Conservation (phyloP, 2,329 filamentous ascomycete genomes). For the Fusarium sp. region DNA sequence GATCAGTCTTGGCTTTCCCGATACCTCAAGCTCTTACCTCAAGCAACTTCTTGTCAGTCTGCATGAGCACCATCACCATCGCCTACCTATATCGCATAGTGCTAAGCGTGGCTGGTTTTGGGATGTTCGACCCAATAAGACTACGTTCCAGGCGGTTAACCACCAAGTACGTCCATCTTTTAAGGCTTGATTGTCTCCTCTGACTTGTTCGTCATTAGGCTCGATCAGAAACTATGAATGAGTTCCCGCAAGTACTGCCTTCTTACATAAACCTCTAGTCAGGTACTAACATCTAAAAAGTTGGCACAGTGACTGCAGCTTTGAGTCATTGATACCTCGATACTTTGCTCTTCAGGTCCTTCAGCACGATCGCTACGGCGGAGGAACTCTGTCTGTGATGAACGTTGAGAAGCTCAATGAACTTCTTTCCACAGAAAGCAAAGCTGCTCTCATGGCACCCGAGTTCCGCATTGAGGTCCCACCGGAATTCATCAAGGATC, state of each 20-base stretch:
- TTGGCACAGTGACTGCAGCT: constrained; percentile 59
- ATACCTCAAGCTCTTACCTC: constrained; percentile 51
- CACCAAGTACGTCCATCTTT: too few species aligned
- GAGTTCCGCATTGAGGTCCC: constrained; percentile 51
- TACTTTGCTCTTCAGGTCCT: constrained; percentile 58
- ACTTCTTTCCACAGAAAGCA: constrained; percentile 43
- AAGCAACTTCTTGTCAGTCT: constrained; percentile 49
- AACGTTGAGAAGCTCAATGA: constrained; percentile 47
- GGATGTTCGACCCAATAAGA: constrained; percentile 52
- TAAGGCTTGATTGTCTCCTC: too few species aligned
- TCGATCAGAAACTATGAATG: constrained; percentile 52
- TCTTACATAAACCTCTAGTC: too few species aligned
- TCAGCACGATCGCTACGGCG: constrained; percentile 54
- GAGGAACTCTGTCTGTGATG: constrained; percentile 55
- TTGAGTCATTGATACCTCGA: too few species aligned
- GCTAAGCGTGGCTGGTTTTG: constrained; percentile 57
- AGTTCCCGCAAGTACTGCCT: constrained; percentile 47
- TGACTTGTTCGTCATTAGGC: not conserved
- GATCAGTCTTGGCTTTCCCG: constrained; percentile 49
- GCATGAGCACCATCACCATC: constrained; percentile 49
- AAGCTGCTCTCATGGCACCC: constrained; percentile 36
- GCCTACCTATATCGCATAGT: constrained; percentile 55
- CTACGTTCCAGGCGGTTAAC: constrained; percentile 45
- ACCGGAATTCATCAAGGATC: constrained; percentile 51
- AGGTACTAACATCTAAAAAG: too few species aligned